Evolutionary conservation across 2,329 filamentous ascomycete species (phyloP).

Genomic region (Endocalyx cinctus): DNA sequence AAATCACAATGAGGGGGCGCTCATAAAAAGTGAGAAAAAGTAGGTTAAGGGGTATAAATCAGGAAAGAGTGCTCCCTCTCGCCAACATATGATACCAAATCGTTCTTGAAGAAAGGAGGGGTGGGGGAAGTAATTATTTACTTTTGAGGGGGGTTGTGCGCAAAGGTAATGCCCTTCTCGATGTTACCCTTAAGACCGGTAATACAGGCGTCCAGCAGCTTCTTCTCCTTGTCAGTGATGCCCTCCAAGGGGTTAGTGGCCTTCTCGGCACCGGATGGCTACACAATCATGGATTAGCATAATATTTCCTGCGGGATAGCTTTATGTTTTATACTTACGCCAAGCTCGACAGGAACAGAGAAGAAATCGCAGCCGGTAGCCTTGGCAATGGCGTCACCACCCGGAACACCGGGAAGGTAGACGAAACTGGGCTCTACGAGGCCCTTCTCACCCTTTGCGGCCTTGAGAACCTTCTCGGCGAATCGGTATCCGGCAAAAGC

Average conservation of each 20-base stretch:
- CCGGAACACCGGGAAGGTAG: slow-evolving; percentile 85
- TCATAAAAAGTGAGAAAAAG: too few species aligned
- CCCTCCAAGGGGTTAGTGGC: slow-evolving; percentile 72
- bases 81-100: slow-evolving; percentile 11
- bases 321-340: slow-evolving; percentile 70
- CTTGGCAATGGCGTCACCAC: slow-evolving; percentile 81
- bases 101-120: slow-evolving; percentile 28
- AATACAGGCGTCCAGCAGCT: slow-evolving; percentile 70
- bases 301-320: too few species aligned
- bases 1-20: too few species aligned
- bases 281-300: slow-evolving; percentile 15
- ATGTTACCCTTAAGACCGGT: slow-evolving; percentile 88
- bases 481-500: slow-evolving; percentile 96
- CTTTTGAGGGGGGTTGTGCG: slow-evolving; percentile 83
- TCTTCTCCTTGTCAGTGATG: slow-evolving; percentile 84
- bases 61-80: too few species aligned
- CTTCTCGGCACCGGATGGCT: slow-evolving; percentile 84
- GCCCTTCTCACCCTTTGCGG: slow-evolving; percentile 81
- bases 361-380: slow-evolving; percentile 87
- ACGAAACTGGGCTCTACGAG: slow-evolving; percentile 94
- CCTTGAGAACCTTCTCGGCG: slow-evolving; percentile 89
- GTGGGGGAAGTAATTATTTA: too few species aligned
- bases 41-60: too few species aligned
- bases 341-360: slow-evolving; percentile 92
- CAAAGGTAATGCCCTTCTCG: slow-evolving; percentile 86